These are phyloP conservation scores for Aspergillus ustus DNA, from an alignment of 2,329 filamentous ascomycete species.

Conservation along the genomic window DNA sequence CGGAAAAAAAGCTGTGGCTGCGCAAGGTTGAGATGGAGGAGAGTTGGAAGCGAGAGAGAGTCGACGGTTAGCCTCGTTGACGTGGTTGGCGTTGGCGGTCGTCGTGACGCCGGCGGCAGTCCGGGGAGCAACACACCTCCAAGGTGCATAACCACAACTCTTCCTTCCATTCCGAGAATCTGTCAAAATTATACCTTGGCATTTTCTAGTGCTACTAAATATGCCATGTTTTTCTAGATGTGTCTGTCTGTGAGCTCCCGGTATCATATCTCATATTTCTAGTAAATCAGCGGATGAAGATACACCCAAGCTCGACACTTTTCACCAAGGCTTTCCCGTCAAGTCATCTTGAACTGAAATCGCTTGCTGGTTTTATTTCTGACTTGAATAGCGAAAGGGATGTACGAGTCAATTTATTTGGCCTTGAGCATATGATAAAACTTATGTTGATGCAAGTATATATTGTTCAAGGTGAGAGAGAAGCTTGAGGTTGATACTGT, in stretches of 20 bases:
- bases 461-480: background rate
- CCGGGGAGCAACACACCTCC: constrained; percentile 7
- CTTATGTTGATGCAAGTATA: too few species aligned
- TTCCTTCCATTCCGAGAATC: background rate
- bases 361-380: too few species aligned
- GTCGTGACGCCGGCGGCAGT: constrained; percentile 31
- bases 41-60: constrained; percentile 21
- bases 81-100: constrained; percentile 34
- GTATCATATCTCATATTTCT: background rate
- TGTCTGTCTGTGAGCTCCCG: background rate
- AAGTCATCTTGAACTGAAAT: too few species aligned
- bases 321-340: too few species aligned
- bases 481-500: background rate
- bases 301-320: too few species aligned
- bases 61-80: constrained; percentile 20
- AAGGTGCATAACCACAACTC: constrained; percentile 6
- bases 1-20: constrained; percentile 13
- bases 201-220: background rate
- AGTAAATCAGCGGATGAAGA: too few species aligned
- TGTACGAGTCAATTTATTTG: too few species aligned
- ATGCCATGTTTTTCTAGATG: background rate
- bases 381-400: too few species aligned
- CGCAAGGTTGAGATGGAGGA: constrained; percentile 20
- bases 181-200: background rate
- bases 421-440: too few species aligned